phyloP scores from a whole-genome alignment of 2,329 filamentous ascomycete genomes.

The Neonectria neomacrospora region DNA sequence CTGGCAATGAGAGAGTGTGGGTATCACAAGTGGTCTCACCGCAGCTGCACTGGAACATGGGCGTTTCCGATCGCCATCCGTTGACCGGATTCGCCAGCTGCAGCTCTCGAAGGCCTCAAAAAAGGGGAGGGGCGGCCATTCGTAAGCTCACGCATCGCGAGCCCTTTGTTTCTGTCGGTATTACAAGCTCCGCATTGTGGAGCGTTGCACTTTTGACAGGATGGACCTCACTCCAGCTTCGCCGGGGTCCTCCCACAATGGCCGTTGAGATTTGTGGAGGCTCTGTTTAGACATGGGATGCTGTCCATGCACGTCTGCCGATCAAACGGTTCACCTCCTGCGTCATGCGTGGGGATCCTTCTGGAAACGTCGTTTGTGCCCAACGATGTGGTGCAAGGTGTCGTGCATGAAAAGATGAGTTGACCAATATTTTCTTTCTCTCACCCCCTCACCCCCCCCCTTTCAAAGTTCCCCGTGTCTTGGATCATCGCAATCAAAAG shows the following conservation, averaged over 20 bases:
- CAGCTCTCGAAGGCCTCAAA: neutral
- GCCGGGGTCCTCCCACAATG: neutral
- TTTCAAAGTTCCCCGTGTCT: neutral
- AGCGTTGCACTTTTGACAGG: neutral
- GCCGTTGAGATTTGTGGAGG: slow-evolving; percentile 11
- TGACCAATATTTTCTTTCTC: neutral
- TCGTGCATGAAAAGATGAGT: neutral
- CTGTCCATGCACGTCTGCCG: slow-evolving; percentile 20
- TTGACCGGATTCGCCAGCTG: slow-evolving; percentile 2
- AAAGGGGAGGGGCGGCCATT: neutral
- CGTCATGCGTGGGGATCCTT: slow-evolving; percentile 6
- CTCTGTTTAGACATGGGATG: slow-evolving; percentile 19
- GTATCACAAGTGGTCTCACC: slow-evolving; percentile 4
- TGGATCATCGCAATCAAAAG: neutral
- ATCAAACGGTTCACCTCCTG: slow-evolving; percentile 22
- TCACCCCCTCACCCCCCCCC: neutral
- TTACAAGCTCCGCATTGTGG: neutral
- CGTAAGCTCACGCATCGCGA: neutral
- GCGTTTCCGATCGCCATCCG: slow-evolving; percentile 4
- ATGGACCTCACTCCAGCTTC: neutral
- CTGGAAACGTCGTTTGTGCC: slow-evolving; percentile 10
- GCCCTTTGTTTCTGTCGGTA: neutral
- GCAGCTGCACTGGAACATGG: slow-evolving; percentile 25
- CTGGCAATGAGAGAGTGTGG: neutral
- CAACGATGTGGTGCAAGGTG: neutral